phyloP scores from a whole-genome alignment of 148 eudicot genomes.

The Spergularia marina region DNA sequence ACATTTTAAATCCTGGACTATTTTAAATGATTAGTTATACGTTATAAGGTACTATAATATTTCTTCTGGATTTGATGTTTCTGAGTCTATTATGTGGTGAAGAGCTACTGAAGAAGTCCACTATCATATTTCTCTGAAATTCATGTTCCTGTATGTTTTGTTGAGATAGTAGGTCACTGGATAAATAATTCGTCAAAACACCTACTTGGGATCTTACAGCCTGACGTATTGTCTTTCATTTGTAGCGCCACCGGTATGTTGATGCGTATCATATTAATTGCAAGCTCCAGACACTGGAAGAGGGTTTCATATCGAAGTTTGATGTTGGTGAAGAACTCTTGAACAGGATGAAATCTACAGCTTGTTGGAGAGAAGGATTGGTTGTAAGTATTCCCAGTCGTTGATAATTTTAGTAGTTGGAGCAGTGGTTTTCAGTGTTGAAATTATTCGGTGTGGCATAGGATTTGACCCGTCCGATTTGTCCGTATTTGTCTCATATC shows the following conservation, averaged over 20 bases:
- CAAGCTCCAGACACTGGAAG: slow-evolving; percentile 66
- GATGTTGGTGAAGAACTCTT: slow-evolving; percentile 42
- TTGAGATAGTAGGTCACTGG: not conserved
- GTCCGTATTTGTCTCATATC: not conserved
- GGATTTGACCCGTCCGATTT: not conserved
- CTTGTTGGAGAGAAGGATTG: slow-evolving; percentile 85
- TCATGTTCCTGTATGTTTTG: not conserved
- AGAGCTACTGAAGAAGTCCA: not conserved
- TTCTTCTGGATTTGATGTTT: not conserved
- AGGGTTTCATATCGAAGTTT: slow-evolving; percentile 56
- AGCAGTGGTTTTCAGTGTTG: not conserved
- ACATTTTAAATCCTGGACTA: not conserved
- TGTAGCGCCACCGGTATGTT: slow-evolving; percentile 75
- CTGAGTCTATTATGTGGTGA: not conserved
- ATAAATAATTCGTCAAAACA: not conserved
- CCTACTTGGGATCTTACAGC: not conserved
- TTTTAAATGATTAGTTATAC: not conserved
- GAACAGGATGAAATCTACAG: slow-evolving; percentile 47
- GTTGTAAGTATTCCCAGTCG: slow-evolving; percentile 66
- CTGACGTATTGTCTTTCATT: not conserved
- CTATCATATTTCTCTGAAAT: not conserved
- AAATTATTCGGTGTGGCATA: not conserved
- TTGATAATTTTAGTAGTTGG: not conserved
- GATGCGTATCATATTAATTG: slow-evolving; percentile 81
- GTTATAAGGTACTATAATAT: not conserved